These are phyloP conservation scores for Penicillium sp. DNA, from an alignment of 2,329 filamentous ascomycete species.

Conservation along the genomic window DNA sequence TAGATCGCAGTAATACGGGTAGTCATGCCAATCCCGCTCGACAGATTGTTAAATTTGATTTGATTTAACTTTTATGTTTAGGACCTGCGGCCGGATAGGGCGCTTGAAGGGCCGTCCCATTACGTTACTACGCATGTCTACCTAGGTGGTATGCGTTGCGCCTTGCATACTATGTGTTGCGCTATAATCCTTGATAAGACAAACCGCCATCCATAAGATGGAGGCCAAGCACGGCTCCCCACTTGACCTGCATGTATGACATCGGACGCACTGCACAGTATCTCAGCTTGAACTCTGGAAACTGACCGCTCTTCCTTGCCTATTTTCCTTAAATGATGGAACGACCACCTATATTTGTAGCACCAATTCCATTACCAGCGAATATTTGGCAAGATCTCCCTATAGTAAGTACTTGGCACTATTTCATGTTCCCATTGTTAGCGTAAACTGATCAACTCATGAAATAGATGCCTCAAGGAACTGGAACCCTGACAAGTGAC, in stretches of 20 bases:
- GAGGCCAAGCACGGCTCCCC: neutral
- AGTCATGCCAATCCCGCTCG: no score
- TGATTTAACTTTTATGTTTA: neutral
- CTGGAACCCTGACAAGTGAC: constrained; percentile 8
- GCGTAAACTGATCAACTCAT: neutral
- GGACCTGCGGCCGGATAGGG: neutral
- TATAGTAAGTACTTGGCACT: neutral
- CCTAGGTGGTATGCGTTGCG: neutral
- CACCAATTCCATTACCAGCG: neutral
- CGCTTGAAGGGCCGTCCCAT: neutral
- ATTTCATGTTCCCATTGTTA: neutral
- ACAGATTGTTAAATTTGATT: no score
- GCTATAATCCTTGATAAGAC: neutral
- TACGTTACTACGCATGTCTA: neutral
- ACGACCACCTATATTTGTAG: neutral
- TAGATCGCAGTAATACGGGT: neutral
- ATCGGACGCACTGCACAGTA: constrained; percentile 2
- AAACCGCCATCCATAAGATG: neutral
- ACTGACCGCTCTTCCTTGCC: constrained; percentile 7
- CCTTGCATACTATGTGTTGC: neutral
- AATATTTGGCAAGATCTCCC: neutral
- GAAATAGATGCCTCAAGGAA: constrained; percentile 8
- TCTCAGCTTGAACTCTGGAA: neutral
- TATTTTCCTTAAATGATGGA: neutral
- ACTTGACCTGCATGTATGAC: constrained; percentile 10